These are phyloP conservation scores for Urochloa ruziziensis DNA, from an alignment of 176 grass and related monocot genomes.

Conservation along the genomic window DNA sequence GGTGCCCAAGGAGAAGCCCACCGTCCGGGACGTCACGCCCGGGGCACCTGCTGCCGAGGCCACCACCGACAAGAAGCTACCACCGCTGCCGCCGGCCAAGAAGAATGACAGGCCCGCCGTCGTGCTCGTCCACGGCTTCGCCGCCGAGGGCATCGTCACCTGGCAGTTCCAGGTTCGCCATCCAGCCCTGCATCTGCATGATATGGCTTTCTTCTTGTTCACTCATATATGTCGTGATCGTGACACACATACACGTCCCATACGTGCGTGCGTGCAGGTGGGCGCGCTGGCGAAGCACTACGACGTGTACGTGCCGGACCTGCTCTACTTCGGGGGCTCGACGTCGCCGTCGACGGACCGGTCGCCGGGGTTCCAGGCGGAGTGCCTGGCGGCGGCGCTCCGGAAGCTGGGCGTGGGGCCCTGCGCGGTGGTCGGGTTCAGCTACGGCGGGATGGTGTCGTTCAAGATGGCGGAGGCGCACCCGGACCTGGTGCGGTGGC, in stretches of 20 bases:
- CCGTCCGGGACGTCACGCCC: too few species aligned
- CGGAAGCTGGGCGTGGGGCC: conserved; percentile 30
- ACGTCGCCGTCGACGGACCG: not conserved
- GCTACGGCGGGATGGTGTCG: conserved; percentile 61
- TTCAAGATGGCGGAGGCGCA: conserved; percentile 48
- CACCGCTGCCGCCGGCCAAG: too few species aligned
- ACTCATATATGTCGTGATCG: too few species aligned
- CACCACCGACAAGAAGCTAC: not conserved
- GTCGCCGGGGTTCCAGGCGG: conserved; percentile 38
- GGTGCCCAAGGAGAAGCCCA: too few species aligned
- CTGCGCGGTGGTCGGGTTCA: conserved; percentile 54
- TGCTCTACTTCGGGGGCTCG: conserved; percentile 61
- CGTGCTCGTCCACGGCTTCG: conserved; percentile 65
- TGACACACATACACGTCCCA: too few species aligned
- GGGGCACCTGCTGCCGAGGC: not conserved
- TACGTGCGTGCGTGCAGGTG: not conserved
- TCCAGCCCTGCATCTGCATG: too few species aligned
- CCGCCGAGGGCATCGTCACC: conserved; percentile 50
- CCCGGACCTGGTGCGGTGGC: conserved; percentile 23
- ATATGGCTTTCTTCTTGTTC: too few species aligned
- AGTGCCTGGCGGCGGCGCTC: conserved; percentile 32
- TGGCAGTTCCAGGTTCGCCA: conserved; percentile 43
- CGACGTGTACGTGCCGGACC: conserved; percentile 65
- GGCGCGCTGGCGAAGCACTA: conserved; percentile 25
- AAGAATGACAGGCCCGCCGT: conserved; percentile 38